Base-by-base conservation (phyloP, 495 filamentous ascomycete genomes). In the Aspergillus haitiensis region DNA sequence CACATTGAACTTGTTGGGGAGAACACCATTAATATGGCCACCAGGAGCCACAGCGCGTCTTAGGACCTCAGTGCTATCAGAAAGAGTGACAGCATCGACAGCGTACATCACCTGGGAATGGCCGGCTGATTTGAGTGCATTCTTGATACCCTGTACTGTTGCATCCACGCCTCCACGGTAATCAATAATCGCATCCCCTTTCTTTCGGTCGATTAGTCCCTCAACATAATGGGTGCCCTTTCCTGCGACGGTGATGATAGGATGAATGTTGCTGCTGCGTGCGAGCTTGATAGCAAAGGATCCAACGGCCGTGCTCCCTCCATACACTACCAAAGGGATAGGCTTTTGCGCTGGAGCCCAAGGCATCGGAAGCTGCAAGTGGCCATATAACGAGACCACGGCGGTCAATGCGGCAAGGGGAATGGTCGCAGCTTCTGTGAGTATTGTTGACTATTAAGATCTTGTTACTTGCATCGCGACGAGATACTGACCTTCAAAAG, bases 361-460 rank as follows among this genome's bases (percentile, higher is more conserved):
- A 0, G 86, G 87, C 37, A 80, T 68, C 6, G 88, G 86, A 0
- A 91, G 82, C 5, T 68, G 64, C 3, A 89, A 79, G 7, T 75
- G 70, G n/a, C 69, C 60, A 62, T 86, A 87, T 0, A 91, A 72
- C 1, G 81, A 87, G 4, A 89, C 56, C 0, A 83, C 86, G 3
- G 86, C 77, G 1, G 88, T 91, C 81, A 90, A 82, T 44, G 84
- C 86, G 3, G 88, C 87, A 12, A 91, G 77, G 2, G 87, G 88
- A 49, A 90, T 76, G 0, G 88, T 82, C 1, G 88, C 82, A 7
- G 81, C 88, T 67, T 89, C 86, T 47, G 60, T 31, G 4, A n/a
- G n/a, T n/a, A n/a, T n/a, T n/a, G n/a, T n/a, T 10, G 37, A n/a
- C 4, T 40, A n/a, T 40, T 40, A 1, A 27, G 21, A 27, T 27